Evolutionary conservation across 164 flowering plant species (phyloP).

Genomic region (Tetracentron sinense): DNA sequence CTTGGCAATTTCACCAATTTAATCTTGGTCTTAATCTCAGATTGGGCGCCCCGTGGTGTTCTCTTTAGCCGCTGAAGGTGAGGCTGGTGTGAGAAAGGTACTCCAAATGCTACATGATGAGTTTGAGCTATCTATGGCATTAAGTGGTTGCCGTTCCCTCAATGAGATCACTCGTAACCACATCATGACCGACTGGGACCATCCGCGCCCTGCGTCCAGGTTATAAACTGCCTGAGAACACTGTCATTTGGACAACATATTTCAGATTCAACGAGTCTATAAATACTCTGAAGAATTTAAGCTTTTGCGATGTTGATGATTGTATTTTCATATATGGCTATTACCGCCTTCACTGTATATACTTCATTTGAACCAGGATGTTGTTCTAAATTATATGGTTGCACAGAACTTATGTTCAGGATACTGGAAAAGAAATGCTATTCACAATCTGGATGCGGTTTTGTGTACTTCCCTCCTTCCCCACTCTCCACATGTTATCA

Average conservation of each 20-base stretch:
- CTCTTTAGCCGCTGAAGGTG: conserved; percentile 86
- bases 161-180: conserved; percentile 79
- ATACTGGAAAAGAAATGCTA: too few species aligned
- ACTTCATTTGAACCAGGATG: background rate
- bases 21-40: conserved; percentile 28
- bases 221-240: conserved; percentile 10
- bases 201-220: conserved; percentile 31
- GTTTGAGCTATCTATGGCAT: conserved; percentile 92
- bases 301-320: conserved; percentile 16
- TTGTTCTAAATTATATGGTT: background rate
- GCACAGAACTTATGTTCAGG: background rate
- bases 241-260: background rate
- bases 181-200: conserved; percentile 61
- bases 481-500: too few species aligned
- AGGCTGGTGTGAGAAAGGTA: conserved; percentile 83
- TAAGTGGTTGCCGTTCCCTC: conserved; percentile 83
- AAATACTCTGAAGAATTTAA: conserved; percentile 9
- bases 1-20: background rate
- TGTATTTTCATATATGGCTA: conserved; percentile 3
- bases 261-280: conserved; percentile 1
- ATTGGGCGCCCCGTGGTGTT: conserved; percentile 89
- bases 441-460: too few species aligned
- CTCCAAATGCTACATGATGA: conserved; percentile 92
- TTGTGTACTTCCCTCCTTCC: too few species aligned
- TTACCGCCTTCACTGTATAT: background rate